A percentile compares a stretch with the other conserved stretches of the same genome.
Evolutionary conservation across 208 protist genomes (phyloP).

Genomic region (Angomonas deanei): DNA sequence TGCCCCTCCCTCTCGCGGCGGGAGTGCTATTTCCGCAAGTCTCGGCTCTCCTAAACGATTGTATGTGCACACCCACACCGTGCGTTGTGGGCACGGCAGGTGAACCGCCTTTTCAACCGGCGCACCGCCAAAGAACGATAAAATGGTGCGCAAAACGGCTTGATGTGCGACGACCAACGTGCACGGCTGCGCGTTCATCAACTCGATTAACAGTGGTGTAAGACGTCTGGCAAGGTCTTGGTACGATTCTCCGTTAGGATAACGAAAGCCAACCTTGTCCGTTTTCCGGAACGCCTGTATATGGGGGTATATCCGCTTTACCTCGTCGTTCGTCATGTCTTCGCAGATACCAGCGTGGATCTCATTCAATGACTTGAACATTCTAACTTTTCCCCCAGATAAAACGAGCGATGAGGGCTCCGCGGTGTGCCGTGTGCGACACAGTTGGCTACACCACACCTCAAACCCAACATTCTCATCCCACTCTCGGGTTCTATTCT

Average conservation of each 20-base stretch:
- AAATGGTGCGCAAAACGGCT: slow-evolving; percentile 66
- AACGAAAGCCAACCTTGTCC: slow-evolving; percentile 81
- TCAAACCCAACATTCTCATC: slow-evolving; percentile 49
- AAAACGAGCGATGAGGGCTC: slow-evolving; percentile 43
- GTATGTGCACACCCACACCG: slow-evolving; percentile 72
- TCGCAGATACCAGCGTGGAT: slow-evolving; percentile 86
- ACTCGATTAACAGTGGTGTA: slow-evolving; percentile 56
- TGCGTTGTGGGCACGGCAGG: slow-evolving; percentile 58
- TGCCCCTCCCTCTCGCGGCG: slow-evolving; percentile 7
- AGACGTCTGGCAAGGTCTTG: slow-evolving; percentile 64
- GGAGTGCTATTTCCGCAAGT: slow-evolving; percentile 43
- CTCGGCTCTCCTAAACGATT: slow-evolving; percentile 54
- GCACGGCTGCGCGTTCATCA: slow-evolving; percentile 42
- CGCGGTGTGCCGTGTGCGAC: slow-evolving; percentile 60
- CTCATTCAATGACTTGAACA: slow-evolving; percentile 75
- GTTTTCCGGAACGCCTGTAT: slow-evolving; percentile 61
- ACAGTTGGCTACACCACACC: slow-evolving; percentile 77
- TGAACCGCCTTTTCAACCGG: slow-evolving; percentile 70
- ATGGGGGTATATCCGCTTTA: slow-evolving; percentile 54
- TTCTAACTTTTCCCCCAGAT: slow-evolving; percentile 21
- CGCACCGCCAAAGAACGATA: slow-evolving; percentile 71
- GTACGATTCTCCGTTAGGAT: slow-evolving; percentile 83
- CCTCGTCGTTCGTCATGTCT: slow-evolving; percentile 81
- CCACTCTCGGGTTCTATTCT: slow-evolving; percentile 23
- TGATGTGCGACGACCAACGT: slow-evolving; percentile 77